Percentiles rank a stretch among this genome's conserved stretches.
Conservation (phyloP, 306 rosid genomes). For the Biancaea sappan region DNA sequence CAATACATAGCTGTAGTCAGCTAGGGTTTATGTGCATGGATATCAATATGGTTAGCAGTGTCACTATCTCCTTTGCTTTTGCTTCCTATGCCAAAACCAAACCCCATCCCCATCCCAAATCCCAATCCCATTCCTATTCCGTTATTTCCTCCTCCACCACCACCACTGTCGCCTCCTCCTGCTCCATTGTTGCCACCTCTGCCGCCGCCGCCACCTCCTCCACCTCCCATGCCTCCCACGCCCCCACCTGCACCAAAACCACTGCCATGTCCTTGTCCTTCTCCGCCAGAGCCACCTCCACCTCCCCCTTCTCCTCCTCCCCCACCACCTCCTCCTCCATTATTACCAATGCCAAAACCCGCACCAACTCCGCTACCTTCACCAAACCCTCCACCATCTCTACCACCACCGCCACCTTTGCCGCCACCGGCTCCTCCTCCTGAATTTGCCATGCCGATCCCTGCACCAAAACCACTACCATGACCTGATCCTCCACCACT, state of each 20-base stretch:
- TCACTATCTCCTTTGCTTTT: background rate
- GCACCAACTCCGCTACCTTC: conserved; percentile 45
- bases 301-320: conserved; percentile 31
- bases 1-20: background rate
- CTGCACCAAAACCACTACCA: conserved; percentile 54
- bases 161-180: no score
- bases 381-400: conserved; percentile 34
- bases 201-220: conserved; percentile 10
- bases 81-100: conserved; percentile 55
- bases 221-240: conserved; percentile 28
- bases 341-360: conserved; percentile 42
- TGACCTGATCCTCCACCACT: conserved; percentile 49
- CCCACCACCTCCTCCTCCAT: conserved; percentile 43
- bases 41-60: no score
- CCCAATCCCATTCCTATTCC: conserved; percentile 57
- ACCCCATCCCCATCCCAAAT: conserved; percentile 60
- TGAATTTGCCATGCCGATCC: conserved; percentile 34
- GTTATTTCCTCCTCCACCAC: background rate
- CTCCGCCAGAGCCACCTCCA: conserved; percentile 35
- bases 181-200: no score
- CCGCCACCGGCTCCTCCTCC: conserved; percentile 37
- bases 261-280: conserved; percentile 43
- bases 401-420: conserved; percentile 27
- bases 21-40: conserved; percentile 30
- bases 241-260: conserved; percentile 43